Base-by-base conservation (phyloP, 192 early-diverging fungal genomes). In the Spinellus fusiger region DNA sequence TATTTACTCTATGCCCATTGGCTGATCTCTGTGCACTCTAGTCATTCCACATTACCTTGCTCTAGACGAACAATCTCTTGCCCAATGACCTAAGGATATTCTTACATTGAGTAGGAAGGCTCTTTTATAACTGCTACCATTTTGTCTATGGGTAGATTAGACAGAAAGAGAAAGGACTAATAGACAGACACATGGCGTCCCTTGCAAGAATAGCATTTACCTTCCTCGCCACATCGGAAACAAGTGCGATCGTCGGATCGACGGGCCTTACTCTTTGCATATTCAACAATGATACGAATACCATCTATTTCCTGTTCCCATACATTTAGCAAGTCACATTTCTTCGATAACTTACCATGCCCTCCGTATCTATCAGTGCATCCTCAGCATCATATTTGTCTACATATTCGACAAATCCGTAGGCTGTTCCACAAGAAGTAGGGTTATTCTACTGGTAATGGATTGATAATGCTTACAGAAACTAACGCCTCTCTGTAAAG, bases 331-430 rank as follows among this genome's bases (percentile, higher is more conserved):
- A 15, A 10, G 13, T 34, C 33, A 8, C 3, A 8, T 32, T 16
- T 49, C 23, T 33, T 35, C 4, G 22, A 23, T n/a, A n/a, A 48
- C 35, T 47, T 48, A 68, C 66, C 58, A 68, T 68, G 12, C 66
- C 66, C 27, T 68, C 53, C 15, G 33, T 31, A 27, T 61, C 62
- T 47, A 33, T 47, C 58, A 75, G 27, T 13, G 70, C 70, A 51
- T 75, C 72, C 38, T 75, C 66, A 33, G 77, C 79, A 49, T 80
- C 79, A 8, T 67, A 54, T 18, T 66, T 68, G 46, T 78, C 68
- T 28, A 80, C 74, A 63, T 64, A 80, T 47, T 78, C 79, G 28
- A 80, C 65, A 59, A 80, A 80, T 34, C 77, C 77, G 62, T 57
- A 79, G 68, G 66, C 78, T 80, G 54, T 35, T 68, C 33, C 20